Conservation (phyloP, 495 filamentous ascomycete species). For the Aspergillus nidulans region DNA sequence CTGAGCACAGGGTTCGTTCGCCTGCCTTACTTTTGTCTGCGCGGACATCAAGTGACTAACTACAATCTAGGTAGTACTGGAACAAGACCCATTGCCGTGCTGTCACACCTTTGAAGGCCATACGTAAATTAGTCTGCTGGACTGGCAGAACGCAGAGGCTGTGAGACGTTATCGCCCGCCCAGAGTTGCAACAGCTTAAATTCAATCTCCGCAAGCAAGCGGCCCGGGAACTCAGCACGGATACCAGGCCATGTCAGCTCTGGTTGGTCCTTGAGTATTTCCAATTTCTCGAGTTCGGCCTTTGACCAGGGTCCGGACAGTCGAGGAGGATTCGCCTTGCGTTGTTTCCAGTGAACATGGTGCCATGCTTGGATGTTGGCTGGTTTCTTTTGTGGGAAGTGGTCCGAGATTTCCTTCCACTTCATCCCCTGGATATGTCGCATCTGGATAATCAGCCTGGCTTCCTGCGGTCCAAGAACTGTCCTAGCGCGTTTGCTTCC, state of each 20-base stretch:
- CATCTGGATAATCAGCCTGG: conserved; percentile 30
- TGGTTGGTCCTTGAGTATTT: conserved; percentile 22
- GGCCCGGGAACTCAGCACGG: conserved; percentile 24
- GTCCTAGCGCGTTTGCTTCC: conserved; percentile 17
- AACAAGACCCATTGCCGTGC: neutral
- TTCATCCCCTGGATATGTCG: conserved; percentile 25
- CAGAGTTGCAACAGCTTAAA: conserved; percentile 37
- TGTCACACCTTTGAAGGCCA: neutral
- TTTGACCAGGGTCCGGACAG: conserved; percentile 33
- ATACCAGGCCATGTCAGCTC: conserved; percentile 35
- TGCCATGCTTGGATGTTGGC: conserved; percentile 26
- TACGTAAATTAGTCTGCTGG: neutral
- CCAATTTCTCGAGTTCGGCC: conserved; percentile 26
- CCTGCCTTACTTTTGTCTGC: neutral
- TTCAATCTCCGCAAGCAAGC: conserved; percentile 34
- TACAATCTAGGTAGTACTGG: neutral
- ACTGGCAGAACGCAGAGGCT: conserved; percentile 2
- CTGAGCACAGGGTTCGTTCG: neutral
- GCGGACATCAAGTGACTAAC: neutral
- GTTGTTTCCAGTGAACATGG: conserved; percentile 30
- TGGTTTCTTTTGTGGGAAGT: conserved; percentile 26
- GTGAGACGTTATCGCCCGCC: conserved; percentile 20
- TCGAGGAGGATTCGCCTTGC: conserved; percentile 27
- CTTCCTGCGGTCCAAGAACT: conserved; percentile 33
- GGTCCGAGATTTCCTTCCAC: conserved; percentile 30